Base-by-base conservation (phyloP, 2,329 filamentous ascomycete species). In the Eurotiales sp. region DNA sequence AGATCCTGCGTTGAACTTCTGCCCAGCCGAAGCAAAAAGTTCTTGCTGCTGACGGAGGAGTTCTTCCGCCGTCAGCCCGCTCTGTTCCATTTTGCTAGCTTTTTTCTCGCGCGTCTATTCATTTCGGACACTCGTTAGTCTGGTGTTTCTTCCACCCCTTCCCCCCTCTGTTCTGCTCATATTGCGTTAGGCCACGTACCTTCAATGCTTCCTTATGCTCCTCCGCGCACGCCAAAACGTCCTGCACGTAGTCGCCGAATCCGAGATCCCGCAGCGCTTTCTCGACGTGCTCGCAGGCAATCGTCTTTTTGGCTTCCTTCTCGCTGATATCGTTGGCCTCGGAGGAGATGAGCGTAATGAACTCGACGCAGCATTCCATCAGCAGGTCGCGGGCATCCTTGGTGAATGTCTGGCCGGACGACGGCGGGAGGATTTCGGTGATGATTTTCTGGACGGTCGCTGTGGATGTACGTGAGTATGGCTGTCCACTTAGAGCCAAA, bases 281-380 rank as follows among this genome's bases (percentile, higher is more conserved):
- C 65, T 92, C 95, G 62, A 99, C 95, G 74, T 99, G 93, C 64
- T 99, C 93, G 70, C 90, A 95, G 11, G 92, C 92, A 61, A 99
- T 99, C 3, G 93, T 99, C 80, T 99, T 99, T 77, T 99, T 99
- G 45, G 91, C 90, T 65, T 99, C 93, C 72, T 96, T 96, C 70
- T 99, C 93, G 11, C 91, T 95, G 58, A 99, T 99, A 64, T 99
- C 93, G 72, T 99, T 99, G 56, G 93, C 93, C 75, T 99, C 92
- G 43, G 90, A 95, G n/a, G 91, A 96, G 61, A 99, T 88, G 64
- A 99, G 83, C 15, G 93, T 97, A 71, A 99, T 96, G 71, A 99
- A 99, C 71, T 99, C 93, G 64, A 99, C 92, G 66, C 93, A 99
- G 75, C 93, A 97, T 76, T 97, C 93, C 64, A 99, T 99, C 47